phyloP scores from a whole-genome alignment of 495 filamentous ascomycete species.

The Delitschia confertaspora region DNA sequence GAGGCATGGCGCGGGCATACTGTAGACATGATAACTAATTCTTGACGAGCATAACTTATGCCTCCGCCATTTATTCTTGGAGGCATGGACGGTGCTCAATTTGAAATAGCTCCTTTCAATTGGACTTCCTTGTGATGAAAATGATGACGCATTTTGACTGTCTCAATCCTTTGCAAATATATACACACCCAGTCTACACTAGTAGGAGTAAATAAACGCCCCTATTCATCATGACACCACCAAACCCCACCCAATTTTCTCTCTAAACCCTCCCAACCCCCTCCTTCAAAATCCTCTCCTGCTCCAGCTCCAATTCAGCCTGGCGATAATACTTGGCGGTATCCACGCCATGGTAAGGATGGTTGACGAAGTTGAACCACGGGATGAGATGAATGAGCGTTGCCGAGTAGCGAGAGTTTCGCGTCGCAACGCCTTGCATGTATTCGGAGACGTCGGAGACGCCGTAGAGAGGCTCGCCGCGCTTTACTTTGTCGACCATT shows the following conservation, averaged over 20 bases:
- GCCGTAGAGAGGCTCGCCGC: slow-evolving; percentile 84
- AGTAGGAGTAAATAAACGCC: background rate
- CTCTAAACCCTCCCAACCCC: background rate
- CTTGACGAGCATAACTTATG: too few relatives aligned
- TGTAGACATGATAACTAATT: too few relatives aligned
- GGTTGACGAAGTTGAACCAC: slow-evolving; percentile 97
- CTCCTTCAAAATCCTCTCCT: slow-evolving; percentile 41
- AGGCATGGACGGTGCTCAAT: too few relatives aligned
- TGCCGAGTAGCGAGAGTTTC: slow-evolving; percentile 85
- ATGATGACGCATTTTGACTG: slow-evolving; percentile 13
- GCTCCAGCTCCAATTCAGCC: slow-evolving; percentile 89
- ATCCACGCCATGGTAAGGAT: slow-evolving; percentile 90
- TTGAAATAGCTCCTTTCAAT: too few relatives aligned
- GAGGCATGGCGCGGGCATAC: too few relatives aligned
- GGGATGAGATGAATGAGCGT: slow-evolving; percentile 75
- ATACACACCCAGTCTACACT: slow-evolving; percentile 1
- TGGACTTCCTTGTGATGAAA: too few relatives aligned
- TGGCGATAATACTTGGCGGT: slow-evolving; percentile 96
- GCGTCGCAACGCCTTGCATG: slow-evolving; percentile 84
- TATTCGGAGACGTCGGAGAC: slow-evolving; percentile 65
- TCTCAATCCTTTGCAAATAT: slow-evolving; percentile 2
- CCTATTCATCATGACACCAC: background rate
- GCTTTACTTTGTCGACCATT: slow-evolving; percentile 93
- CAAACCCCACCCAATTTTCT: too few relatives aligned
- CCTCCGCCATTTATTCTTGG: too few relatives aligned